phyloP scores from a whole-genome alignment of 164 flowering plant species.

The Magnolia officinalis region DNA sequence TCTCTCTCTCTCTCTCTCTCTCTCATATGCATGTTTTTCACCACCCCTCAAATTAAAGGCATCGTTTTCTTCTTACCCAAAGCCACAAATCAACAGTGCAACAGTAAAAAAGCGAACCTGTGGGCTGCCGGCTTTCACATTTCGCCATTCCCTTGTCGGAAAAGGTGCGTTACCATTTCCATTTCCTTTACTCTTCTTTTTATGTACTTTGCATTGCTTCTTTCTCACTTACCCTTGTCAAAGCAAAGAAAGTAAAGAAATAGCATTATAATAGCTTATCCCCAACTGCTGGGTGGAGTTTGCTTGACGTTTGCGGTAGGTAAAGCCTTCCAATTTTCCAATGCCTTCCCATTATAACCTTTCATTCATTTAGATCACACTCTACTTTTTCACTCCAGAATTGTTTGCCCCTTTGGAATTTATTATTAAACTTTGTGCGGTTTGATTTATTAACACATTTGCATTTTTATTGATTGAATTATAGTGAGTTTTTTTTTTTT shows the following conservation, averaged over 20 bases:
- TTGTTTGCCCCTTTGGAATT: too few species aligned
- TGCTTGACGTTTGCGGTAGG: not conserved
- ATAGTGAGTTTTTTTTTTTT: too few species aligned
- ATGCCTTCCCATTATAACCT: not conserved
- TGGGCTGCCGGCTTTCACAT: not conserved
- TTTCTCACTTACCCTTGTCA: not conserved
- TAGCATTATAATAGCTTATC: not conserved
- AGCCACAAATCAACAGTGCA: not conserved
- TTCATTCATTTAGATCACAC: not conserved
- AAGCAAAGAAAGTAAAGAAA: not conserved
- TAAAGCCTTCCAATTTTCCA: too few species aligned
- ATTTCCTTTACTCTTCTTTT: conserved; percentile 7
- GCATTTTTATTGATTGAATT: too few species aligned
- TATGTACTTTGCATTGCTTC: not conserved
- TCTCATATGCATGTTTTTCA: conserved; percentile 13
- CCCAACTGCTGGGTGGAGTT: not conserved
- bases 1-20: too few species aligned
- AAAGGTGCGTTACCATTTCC: not conserved
- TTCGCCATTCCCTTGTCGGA: not conserved
- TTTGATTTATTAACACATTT: too few species aligned
- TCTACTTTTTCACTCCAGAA: not conserved
- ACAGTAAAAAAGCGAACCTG: not conserved
- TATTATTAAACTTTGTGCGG: too few species aligned
- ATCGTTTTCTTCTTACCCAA: conserved; percentile 4
- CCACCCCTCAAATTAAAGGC: not conserved